Base-by-base conservation (phyloP, 805 yeast genomes). In the Cyberlindnera petersonii region DNA sequence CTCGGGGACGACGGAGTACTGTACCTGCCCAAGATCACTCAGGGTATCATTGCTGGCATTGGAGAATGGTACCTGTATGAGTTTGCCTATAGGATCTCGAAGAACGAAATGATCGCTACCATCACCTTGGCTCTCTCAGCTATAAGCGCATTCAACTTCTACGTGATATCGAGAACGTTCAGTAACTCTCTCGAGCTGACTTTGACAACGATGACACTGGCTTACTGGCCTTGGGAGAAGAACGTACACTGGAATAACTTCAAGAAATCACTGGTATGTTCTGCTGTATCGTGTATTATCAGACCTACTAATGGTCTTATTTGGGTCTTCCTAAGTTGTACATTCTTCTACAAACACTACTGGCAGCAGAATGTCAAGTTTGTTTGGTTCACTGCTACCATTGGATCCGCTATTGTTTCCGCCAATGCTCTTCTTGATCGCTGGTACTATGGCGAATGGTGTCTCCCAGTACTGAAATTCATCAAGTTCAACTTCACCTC, bases 231-330 rank as follows among this genome's bases (percentile, higher is more conserved):
- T 13, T 78, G 84, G 83, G 58, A 65, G 51, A 23, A 35, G 30
- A 18, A 4, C 7, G 42, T 59, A 4, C 35, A 48, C 6, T 46
- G 51, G 24, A 18, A 17, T 3, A 38, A 45, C 4, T 61, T 65
- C 35, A 45, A 59, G 3, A 42, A 56, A 9, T 65, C 80, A 4
- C 59, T 84, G 33, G 32, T 59, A 0, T 55, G 80, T 23, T 93
- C 86, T 0, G 71, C 77, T 2, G 24, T 77, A 2, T 68, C 86
- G 17, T 82, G 89, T 49, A 63, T 87, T 1, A 74, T 87, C 7
- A 68, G 98, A 42, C 98, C 98, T 1, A 86, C 95, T 0, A 88
- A 86, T 57, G 82, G 71, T 0, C 52, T 89, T 1, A 63, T 88
- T 4, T 93, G 98, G 98, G 23, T 71, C 0, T 63, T 70, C 20